Base-by-base conservation (phyloP, 2,329 filamentous ascomycete species). In the Penicillium sp. region DNA sequence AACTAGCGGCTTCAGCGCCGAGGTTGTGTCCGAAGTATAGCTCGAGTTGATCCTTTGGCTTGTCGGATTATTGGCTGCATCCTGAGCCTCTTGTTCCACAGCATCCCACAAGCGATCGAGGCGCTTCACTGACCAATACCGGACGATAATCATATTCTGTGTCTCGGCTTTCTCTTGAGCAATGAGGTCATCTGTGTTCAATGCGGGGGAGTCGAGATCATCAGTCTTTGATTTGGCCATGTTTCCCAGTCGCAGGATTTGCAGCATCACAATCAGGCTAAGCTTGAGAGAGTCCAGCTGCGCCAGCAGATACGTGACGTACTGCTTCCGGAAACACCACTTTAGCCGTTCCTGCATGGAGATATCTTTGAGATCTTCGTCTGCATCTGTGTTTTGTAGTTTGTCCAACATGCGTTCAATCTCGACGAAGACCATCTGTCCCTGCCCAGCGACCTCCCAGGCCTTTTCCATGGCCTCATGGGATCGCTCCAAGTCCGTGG, bases 141-240 rank as follows among this genome's bases (percentile, higher is more conserved):
- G 61, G n/a, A 70, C 61, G 32, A 73, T 66, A n/a, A 72, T 59
- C 59, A 70, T 69, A 41, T 70, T 73, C 48, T 73, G 69, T 3
- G 62, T 63, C 44, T 72, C 70, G 2, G 64, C 66, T 43, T 69
- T 66, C 43, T 71, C 69, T 54, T 71, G 68, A 8, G 61, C 62
- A 44, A 70, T 61, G 11, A 56, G 47, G 39, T 69, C 65, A 3
- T 66, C 61, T 52, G 41, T 51, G n/a, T 16, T 49, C 26, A 44
- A 53, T 27, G 42, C 28, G 11, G 40, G 24, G n/a, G 51, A 37
- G 14, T 37, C 40, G 5, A 35, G 28, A 13, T 31, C 46, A n/a
- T 51, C 65, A 54, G 54, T 58, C 28, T 48, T 56, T 3, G 59
- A 55, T 18, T 64, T 62, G 36, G 68, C 57, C 35, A 66, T 40